Base-by-base conservation (phyloP, 1,284 basidiomycete species). In the Porodaedalea pini region DNA sequence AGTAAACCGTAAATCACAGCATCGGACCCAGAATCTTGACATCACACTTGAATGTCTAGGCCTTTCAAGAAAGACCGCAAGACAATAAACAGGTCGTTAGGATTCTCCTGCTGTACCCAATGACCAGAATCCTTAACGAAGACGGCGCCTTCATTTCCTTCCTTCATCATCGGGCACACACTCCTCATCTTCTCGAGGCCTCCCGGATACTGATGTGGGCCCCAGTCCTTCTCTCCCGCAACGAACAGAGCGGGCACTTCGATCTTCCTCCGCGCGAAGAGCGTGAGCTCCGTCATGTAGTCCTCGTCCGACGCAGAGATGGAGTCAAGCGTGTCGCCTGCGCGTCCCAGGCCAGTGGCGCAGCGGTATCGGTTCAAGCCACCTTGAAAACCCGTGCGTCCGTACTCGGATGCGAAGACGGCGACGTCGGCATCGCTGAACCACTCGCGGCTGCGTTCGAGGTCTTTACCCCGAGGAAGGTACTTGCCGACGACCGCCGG, bases 41-140 rank as follows among this genome's bases (percentile, higher is more conserved):
- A n/a, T 34, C 32, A 34, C 6, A 13, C 32, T 13, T 13, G 32
- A 13, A 34, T 13, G 32, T 34, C 32, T 13, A 34, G 13, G 32
- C 13, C 41, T 23, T 27, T 3, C 17, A 49, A 32, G 27, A 49
- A 49, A 4, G 15, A 10, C 17, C 32, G 27, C 4, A 49, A n/a
- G 5, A 34, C n/a, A 4, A 13, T 10, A 21, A 49, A 32, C 15
- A 32, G 13, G 7, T 71, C 73, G 52, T 74, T 70, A 2, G 75
- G 73, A 19, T 70, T 59, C 64, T 82, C 81, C 61, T 81, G 81
- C 66, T 83, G 82, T 19, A 80, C 78, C 82, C 84, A 85, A 67
- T 84, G 83, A 0, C 83, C 83, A 0, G 81, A 81, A 2, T 76
- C 76, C 2, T 78, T 70, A n/a, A 85, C 69, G 44, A 84, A 61